Conservation (phyloP, 139 green algal genomes). For the Chlamydomonas sp. region DNA sequence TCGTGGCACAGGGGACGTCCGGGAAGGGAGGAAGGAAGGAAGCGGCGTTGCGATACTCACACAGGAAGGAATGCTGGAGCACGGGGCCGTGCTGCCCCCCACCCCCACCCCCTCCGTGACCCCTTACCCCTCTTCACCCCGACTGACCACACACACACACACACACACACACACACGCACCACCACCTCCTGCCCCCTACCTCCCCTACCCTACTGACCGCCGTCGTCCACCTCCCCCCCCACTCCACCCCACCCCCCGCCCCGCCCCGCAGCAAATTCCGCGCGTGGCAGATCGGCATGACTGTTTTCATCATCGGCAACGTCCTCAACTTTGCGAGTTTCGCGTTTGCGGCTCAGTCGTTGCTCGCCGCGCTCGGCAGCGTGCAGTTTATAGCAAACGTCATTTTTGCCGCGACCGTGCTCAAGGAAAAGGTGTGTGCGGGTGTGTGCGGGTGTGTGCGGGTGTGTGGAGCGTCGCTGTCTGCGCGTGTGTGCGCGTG, state of each 20-base stretch:
- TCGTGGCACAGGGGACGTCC: too few species aligned
- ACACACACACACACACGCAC: background rate
- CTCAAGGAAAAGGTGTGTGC: background rate
- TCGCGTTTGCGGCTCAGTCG: conserved; percentile 18
- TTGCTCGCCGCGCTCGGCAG: background rate
- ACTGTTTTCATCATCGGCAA: conserved; percentile 62
- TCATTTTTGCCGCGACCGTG: background rate
- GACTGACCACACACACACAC: background rate
- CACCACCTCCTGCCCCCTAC: background rate
- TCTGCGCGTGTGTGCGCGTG: too few species aligned
- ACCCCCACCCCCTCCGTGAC: background rate
- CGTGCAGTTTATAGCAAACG: background rate
- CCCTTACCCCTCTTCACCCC: background rate
- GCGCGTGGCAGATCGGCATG: conserved; percentile 66
- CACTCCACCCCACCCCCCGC: too few species aligned
- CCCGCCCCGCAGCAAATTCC: background rate
- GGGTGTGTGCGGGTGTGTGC: too few species aligned
- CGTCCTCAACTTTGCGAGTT: conserved; percentile 65
- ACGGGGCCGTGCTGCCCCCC: too few species aligned
- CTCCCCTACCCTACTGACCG: background rate
- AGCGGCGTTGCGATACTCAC: too few species aligned
- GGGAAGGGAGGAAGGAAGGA: too few species aligned
- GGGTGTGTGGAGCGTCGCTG: too few species aligned
- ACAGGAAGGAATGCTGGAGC: too few species aligned
- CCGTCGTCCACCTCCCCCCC: background rate